Base-by-base conservation (phyloP, 805 yeast species). In the Yamadazyma laniorum region DNA sequence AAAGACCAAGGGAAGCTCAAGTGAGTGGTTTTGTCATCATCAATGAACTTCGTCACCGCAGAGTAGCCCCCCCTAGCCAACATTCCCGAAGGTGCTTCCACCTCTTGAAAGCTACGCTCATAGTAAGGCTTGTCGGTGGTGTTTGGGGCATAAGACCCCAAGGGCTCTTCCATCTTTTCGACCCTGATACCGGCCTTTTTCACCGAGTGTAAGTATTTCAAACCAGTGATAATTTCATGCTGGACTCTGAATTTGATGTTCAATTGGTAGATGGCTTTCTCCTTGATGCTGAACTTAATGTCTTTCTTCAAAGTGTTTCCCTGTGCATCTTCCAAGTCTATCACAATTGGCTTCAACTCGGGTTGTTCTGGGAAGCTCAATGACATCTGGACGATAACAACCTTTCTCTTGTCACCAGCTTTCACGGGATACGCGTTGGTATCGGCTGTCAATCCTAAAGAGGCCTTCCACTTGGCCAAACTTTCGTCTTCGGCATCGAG, bases 401-500 rank as follows among this genome's bases (percentile, higher is more conserved):
- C 95, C 48, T 77, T 76, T 40, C 96, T 74, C 34, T 69, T 70
- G 57, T 87, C 95, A 19, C 82, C 85, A 3, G 85, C 74, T 35
- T 74, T 79, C 18, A 80, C 80, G 11, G 85, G 90, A 47, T 79
- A 67, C 3, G 79, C 61, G 12, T 61, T 54, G 13, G 64, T 57
- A 43, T 79, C 80, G 7, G 79, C 72, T 35, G 79, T 63, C 41
- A 89, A 67, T 0, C 97, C 97, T 22, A 89, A 67, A 1, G 95
- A 85, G 40, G 80, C 85, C 61, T 90, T 90, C 97, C 97, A 89
- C 61, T 85, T 86, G 45, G 83, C 85, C 46, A 89, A 70, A 13
- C 95, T 83, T 61, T 87, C 96, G 58, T 89, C 97, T 51, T 88
- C 85, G 9, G 91, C 91, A 56, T 89, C 97, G 49, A 89, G 64